Percentiles rank a stretch among this genome's conserved stretches.
phyloP scores from a whole-genome alignment of 163 green algal species.

The Prototheca cutis region DNA sequence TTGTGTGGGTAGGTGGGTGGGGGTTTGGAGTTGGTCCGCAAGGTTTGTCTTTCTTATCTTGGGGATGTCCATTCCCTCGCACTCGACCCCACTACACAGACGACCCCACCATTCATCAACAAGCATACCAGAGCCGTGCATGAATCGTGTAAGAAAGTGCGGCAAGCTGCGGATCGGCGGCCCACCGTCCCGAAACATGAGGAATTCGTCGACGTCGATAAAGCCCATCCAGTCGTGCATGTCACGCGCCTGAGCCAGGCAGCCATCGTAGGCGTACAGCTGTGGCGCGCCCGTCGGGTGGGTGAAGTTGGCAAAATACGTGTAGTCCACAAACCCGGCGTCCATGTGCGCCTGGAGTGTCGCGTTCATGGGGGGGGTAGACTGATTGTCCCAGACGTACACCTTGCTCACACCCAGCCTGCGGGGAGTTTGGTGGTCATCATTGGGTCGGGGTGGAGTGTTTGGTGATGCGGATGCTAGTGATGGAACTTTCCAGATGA shows the following conservation, averaged over 20 bases:
- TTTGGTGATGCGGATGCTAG: too few species aligned
- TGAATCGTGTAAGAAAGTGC: conserved; percentile 13
- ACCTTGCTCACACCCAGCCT: conserved; percentile 25
- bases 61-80: too few species aligned
- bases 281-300: conserved; percentile 19
- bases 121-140: conserved; percentile 3
- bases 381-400: conserved; percentile 37
- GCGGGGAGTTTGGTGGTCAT: too few species aligned
- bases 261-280: conserved; percentile 37
- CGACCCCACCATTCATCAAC: too few species aligned
- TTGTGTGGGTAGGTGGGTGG: not conserved
- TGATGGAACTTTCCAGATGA: too few species aligned
- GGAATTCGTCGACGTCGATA: conserved; percentile 45
- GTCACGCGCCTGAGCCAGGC: conserved; percentile 20
- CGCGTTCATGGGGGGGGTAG: conserved; percentile 12
- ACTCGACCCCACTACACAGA: too few species aligned
- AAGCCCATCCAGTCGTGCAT: conserved; percentile 43
- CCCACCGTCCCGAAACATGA: conserved; percentile 25
- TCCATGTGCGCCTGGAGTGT: conserved; percentile 15
- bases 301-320: conserved; percentile 11
- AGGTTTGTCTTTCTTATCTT: too few species aligned
- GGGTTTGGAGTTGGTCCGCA: not conserved
- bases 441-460: too few species aligned
- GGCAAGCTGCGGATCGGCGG: conserved; percentile 13
- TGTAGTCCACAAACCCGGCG: conserved; percentile 32